These are phyloP conservation scores for Colletotrichum liaoningense DNA, from an alignment of 2,329 filamentous ascomycete species.

Conservation along the genomic window DNA sequence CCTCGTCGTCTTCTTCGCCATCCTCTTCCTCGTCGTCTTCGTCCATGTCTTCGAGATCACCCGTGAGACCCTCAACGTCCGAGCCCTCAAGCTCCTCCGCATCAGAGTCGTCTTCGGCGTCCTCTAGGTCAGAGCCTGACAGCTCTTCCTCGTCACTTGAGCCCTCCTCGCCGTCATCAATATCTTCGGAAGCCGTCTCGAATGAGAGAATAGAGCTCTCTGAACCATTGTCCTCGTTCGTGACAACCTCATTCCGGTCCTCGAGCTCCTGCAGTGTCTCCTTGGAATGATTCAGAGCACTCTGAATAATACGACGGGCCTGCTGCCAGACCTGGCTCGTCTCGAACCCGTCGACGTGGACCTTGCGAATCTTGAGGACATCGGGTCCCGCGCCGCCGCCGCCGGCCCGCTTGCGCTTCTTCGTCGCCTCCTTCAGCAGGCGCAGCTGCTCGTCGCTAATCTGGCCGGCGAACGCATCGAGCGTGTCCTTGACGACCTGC, in stretches of 20 bases:
- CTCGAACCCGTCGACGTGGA: conserved; percentile 89
- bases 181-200: conserved; percentile 47
- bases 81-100: conserved; percentile 40
- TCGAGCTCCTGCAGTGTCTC: conserved; percentile 61
- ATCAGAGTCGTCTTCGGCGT: conserved; percentile 44
- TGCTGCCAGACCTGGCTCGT: conserved; percentile 95
- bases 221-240: conserved; percentile 54
- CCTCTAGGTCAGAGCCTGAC: conserved; percentile 41
- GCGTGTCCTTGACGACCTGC: conserved; percentile 80
- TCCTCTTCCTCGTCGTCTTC: conserved; percentile 46
- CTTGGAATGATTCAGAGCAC: conserved; percentile 62
- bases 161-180: conserved; percentile 38
- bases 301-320: conserved; percentile 81
- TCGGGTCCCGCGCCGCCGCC: conserved; percentile 57
- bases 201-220: conserved; percentile 48
- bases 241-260: conserved; percentile 49
- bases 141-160: conserved; percentile 46
- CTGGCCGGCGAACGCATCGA: conserved; percentile 81
- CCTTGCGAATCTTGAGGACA: conserved; percentile 80
- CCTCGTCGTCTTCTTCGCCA: conserved; percentile 53
- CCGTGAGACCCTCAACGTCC: conserved; percentile 37
- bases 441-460: conserved; percentile 79
- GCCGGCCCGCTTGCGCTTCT: conserved; percentile 79
- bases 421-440: conserved; percentile 74
- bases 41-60: conserved; percentile 31